A percentile compares a stretch with the other conserved stretches of the same genome.
phyloP scores from a whole-genome alignment of 2,329 filamentous ascomycete genomes.

The Podosphaera xanthii region DNA sequence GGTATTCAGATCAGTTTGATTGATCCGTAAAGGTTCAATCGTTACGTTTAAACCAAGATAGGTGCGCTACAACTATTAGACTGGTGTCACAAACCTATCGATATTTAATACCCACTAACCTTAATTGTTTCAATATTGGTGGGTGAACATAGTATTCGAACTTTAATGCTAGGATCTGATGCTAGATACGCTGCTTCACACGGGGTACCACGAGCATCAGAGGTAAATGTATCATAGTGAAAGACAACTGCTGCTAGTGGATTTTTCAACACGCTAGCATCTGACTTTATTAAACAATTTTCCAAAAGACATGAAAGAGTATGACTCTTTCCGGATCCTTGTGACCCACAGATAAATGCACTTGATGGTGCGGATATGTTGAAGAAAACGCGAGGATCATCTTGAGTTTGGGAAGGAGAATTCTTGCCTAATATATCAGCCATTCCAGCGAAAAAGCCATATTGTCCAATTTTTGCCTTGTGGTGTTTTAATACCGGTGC shows the following conservation, averaged over 20 bases:
- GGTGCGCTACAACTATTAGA: background rate
- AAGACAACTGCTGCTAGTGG: slow-evolving; percentile 31
- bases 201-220: slow-evolving; percentile 10
- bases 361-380: slow-evolving; percentile 34
- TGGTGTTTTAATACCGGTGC: slow-evolving; percentile 6
- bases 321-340: slow-evolving; percentile 38
- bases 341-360: slow-evolving; percentile 37
- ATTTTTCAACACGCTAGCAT: slow-evolving; percentile 21
- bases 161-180: slow-evolving; percentile 8
- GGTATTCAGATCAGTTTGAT: slow-evolving; percentile 6
- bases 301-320: slow-evolving; percentile 30
- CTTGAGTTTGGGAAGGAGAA: background rate
- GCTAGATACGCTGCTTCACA: slow-evolving; percentile 34
- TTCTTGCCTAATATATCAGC: slow-evolving; percentile 2
- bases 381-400: slow-evolving; percentile 19
- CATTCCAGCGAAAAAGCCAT: slow-evolving; percentile 10
- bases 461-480: slow-evolving; percentile 7
- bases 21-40: slow-evolving; percentile 5
- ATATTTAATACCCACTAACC: background rate
- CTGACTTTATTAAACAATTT: slow-evolving; percentile 19
- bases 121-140: slow-evolving; percentile 3
- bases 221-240: slow-evolving; percentile 28
- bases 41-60: slow-evolving; percentile 2
- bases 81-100: background rate
- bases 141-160: slow-evolving; percentile 6